Base-by-base conservation (phyloP, 441 rosid species). In the Pelargonium australe region DNA sequence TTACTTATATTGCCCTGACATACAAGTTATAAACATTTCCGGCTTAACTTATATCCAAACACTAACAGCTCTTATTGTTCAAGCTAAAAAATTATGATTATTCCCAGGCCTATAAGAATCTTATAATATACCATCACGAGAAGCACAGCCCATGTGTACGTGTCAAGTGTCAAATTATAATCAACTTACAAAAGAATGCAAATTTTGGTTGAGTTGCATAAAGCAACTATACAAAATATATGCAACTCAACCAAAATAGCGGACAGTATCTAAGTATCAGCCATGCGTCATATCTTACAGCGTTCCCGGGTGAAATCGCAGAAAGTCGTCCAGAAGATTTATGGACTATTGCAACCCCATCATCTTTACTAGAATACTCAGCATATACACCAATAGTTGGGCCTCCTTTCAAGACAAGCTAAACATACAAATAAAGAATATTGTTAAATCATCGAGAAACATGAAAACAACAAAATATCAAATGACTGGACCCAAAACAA, bases 341-440 rank as follows among this genome's bases (percentile, higher is more conserved):
- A 64, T 95, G 86, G 31, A 91, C 81, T 65, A 77, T 82, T 63
- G 88, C 95, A 71, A 89, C 80, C 64, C 69, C 70, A 73, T 85
- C 82, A 79, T 95, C 85, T 61, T 72, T 65, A 75, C 87, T 88
- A 58, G 85, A 73, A 79, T 81, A 90, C 68, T 87, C 88, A 71
- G 85, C 80, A 73, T 77, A 78, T 70, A 78, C 86, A 71, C 92
- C 94, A 81, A 87, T 76, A 58, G 92, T 84, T 19, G 99, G 99
- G 72, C 99, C 99, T 75, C 99, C 99, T 77, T 83, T 82, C 71
- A 87, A 77, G 71, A 89, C 78, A 68, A 91, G 84, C 99, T 91
- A 76, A 75, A 68, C 66, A 44, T 34, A 69, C 57, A 70, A 31
- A 57, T 69, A 75, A 65, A 17, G 28, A 64, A 53, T 73, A 53